A percentile compares a stretch with the other conserved stretches of the same genome.
Evolutionary conservation across 768 basidiomycete genomes (phyloP).

Genomic region (Cyclocybe cylindracea): DNA sequence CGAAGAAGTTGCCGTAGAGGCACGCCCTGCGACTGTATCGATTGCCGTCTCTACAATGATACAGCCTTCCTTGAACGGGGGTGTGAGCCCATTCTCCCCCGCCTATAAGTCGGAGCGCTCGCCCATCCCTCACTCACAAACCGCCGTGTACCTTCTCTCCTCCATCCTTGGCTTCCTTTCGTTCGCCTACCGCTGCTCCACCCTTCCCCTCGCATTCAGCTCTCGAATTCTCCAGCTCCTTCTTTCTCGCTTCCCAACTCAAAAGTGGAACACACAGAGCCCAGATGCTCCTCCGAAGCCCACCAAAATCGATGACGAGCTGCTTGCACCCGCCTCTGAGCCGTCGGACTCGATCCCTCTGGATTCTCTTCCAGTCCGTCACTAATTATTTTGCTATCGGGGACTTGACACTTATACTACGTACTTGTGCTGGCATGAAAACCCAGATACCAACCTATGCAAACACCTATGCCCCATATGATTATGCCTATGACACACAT

Average conservation of each 20-base stretch:
- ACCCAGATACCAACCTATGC: constrained; percentile 31
- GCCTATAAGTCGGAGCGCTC: constrained; percentile 14
- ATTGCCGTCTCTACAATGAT: constrained; percentile 44
- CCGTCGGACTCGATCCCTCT: constrained; percentile 31
- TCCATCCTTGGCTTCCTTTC: constrained; percentile 45
- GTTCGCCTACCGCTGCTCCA: constrained; percentile 48
- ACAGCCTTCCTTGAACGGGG: constrained; percentile 6
- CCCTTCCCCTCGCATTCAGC: constrained; percentile 52
- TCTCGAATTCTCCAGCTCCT: constrained; percentile 36
- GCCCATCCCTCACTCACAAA: constrained; percentile 15
- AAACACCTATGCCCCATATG: constrained; percentile 23
- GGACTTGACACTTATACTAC: constrained; percentile 35
- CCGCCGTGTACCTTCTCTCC: constrained; percentile 34
- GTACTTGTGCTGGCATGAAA: constrained; percentile 40
- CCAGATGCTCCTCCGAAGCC: constrained; percentile 4
- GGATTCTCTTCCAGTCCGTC: constrained; percentile 49
- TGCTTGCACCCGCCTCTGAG: constrained; percentile 9
- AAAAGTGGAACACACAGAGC: constrained; percentile 19
- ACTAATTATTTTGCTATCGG: constrained; percentile 38
- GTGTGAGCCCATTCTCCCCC: constrained; percentile 1
- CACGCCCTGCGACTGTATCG: constrained; percentile 47
- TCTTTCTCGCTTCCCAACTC: constrained; percentile 19
- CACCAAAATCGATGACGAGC: not conserved
- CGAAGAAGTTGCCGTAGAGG: constrained; percentile 50
- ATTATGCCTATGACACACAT: constrained; percentile 28